A percentile compares a stretch with the other conserved stretches of the same genome.
phyloP scores from a whole-genome alignment of 257 asterid genomes.

The Solanum neorickii region DNA sequence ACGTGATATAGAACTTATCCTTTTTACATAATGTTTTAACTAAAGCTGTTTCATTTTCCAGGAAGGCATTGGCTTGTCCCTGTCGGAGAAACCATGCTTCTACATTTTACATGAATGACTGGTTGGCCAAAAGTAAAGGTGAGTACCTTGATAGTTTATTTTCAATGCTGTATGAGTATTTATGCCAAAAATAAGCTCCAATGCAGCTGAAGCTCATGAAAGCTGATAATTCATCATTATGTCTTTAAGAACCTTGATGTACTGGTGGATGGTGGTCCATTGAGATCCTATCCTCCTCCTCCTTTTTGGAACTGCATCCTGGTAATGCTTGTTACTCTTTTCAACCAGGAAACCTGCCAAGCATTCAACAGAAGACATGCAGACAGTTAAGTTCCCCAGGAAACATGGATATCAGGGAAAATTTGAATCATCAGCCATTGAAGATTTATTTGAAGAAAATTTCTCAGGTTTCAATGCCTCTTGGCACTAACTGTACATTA shows the following conservation, averaged over 20 bases:
- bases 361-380: conserved; percentile 21
- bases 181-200: neutral
- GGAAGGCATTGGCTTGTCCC: conserved; percentile 21
- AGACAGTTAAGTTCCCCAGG: conserved; percentile 16
- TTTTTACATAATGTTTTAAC: neutral
- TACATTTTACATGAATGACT: conserved; percentile 12
- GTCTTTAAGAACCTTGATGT: neutral
- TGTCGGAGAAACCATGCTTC: conserved; percentile 29
- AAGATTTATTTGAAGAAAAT: conserved; percentile 12
- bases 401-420: conserved; percentile 12
- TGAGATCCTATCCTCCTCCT: neutral
- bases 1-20: neutral
- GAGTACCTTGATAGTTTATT: conserved; percentile 8
- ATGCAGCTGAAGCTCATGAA: neutral
- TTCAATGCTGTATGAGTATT: neutral
- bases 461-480: conserved; percentile 34
- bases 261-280: neutral
- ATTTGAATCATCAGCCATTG: conserved; percentile 13
- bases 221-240: neutral
- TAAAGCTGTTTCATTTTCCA: conserved; percentile 10
- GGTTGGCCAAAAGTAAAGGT: conserved; percentile 35
- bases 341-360: conserved; percentile 42
- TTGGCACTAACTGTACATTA: neutral
- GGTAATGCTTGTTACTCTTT: neutral
- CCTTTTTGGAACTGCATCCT: neutral